Base-by-base conservation (phyloP, 768 basidiomycete species). In the Amanita molliuscula region DNA sequence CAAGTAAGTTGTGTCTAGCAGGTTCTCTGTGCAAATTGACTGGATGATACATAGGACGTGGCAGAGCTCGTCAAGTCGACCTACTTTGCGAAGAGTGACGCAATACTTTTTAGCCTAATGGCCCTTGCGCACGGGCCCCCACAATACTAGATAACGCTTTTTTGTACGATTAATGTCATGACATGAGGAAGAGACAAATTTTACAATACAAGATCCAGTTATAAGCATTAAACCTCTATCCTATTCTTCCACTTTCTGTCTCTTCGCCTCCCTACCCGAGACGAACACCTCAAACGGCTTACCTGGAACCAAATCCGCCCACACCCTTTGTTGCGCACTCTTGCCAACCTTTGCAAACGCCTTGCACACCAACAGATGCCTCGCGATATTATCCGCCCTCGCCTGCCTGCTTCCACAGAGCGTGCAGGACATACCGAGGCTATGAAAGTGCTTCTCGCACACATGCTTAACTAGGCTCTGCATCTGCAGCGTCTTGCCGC, bases 61-160 rank as follows among this genome's bases (percentile, higher is more conserved):
- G 82, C 79, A 6, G 70, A 73, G 54, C 63, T 84, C 47, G 72
- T 91, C 43, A 76, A 78, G 61, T 67, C 77, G 13, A 66, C 69
- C 29, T 85, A 82, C 55, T 68, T 93, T 18, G 67, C 68, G 18
- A 66, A 69, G 51, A 73, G 73, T 10, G 63, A 70, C 51, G 79
- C 69, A 61, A 65, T 79, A 56, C 69, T 78, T 44, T 88, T 89
- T 63, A 86, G 74, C 59, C 68, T 90, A 64, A 76, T 88, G 58
- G 78, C 82, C 4, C 71, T 86, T 5, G 55, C 63, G 16, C 38
- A n/a, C n/a, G n/a, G n/a, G n/a, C 53, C 6, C 48, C 53, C 1
- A 13, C 5, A 40, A 15, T 38, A 49, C 28, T 49, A 16, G 16
- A 28, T 13, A 18, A 13, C 16, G 26, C 10, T 9, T 21, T 26